Percentiles rank a stretch among this genome's conserved stretches.
Conservation (phyloP, 2,329 filamentous ascomycete species). For the Esteya vermicola region DNA sequence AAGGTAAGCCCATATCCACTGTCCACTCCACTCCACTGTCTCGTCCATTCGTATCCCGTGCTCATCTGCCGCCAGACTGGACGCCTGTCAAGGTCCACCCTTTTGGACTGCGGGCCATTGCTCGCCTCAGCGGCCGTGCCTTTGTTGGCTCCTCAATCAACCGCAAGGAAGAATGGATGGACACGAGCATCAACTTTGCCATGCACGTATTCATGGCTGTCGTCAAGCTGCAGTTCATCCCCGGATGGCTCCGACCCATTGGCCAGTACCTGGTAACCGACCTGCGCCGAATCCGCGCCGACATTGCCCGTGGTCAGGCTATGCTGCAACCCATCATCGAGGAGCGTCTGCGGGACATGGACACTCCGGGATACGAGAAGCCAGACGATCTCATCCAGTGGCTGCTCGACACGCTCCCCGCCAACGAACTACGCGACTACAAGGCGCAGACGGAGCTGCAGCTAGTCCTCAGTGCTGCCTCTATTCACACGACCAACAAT, state of each 20-base stretch:
- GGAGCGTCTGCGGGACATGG: constrained; percentile 26
- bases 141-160: constrained; percentile 37
- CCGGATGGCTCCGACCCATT: constrained; percentile 31
- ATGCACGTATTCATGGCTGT: constrained; percentile 32
- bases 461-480: constrained; percentile 27
- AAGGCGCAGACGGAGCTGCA: constrained; percentile 26
- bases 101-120: constrained; percentile 34
- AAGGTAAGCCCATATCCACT: constrained; percentile 19
- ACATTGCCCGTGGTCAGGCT: constrained; percentile 25
- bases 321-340: constrained; percentile 32
- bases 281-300: constrained; percentile 26
- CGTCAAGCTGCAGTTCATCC: constrained; percentile 36
- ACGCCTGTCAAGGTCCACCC: constrained; percentile 37
- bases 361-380: constrained; percentile 20
- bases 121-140: constrained; percentile 36
- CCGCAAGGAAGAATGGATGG: constrained; percentile 38
- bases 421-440: constrained; percentile 22
- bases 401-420: constrained; percentile 26
- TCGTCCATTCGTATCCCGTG: no score
- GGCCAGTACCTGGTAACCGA: constrained; percentile 32
- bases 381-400: constrained; percentile 30
- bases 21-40: no score
- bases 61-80: constrained; percentile 28
- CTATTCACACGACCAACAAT: constrained; percentile 30
- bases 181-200: constrained; percentile 34